These are phyloP conservation scores for Theileria parva DNA, from an alignment of 169 alveolate genomes.

Conservation along the genomic window DNA sequence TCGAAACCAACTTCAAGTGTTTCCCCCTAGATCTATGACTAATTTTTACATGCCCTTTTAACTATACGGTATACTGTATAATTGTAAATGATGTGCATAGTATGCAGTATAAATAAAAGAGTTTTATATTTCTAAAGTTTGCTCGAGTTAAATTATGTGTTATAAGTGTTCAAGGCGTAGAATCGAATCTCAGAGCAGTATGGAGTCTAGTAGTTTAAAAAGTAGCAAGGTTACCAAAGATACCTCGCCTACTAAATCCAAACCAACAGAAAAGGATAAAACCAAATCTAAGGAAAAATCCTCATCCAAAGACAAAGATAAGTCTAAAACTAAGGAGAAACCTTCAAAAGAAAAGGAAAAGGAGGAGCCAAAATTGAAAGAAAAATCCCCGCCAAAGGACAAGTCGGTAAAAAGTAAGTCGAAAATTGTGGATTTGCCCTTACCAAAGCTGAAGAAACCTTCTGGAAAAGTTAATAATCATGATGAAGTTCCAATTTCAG, in stretches of 20 bases:
- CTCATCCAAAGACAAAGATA: conserved; percentile 1
- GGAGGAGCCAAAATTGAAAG: conserved; percentile 3
- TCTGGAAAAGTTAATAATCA: neutral
- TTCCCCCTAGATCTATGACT: neutral
- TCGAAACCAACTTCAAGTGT: neutral
- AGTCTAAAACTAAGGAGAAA: neutral
- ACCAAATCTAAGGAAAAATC: neutral
- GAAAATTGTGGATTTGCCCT: neutral
- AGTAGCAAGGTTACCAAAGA: neutral
- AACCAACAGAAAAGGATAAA: neutral
- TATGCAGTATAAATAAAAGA: neutral
- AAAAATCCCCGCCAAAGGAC: conserved; percentile 17
- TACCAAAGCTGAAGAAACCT: conserved; percentile 10
- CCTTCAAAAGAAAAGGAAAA: conserved; percentile 12
- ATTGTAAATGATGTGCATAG: neutral
- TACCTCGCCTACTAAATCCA: neutral
- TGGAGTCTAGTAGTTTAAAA: neutral
- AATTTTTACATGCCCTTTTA: neutral
- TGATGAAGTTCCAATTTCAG: conserved; percentile 29
- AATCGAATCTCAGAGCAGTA: neutral
- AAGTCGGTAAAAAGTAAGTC: neutral
- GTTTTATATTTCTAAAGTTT: neutral
- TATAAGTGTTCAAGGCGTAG: neutral
- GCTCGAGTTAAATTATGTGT: neutral
- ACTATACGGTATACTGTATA: neutral